These are phyloP conservation scores for Mycotypha africana DNA, from an alignment of 371 early-diverging fungal species.

Conservation along the genomic window DNA sequence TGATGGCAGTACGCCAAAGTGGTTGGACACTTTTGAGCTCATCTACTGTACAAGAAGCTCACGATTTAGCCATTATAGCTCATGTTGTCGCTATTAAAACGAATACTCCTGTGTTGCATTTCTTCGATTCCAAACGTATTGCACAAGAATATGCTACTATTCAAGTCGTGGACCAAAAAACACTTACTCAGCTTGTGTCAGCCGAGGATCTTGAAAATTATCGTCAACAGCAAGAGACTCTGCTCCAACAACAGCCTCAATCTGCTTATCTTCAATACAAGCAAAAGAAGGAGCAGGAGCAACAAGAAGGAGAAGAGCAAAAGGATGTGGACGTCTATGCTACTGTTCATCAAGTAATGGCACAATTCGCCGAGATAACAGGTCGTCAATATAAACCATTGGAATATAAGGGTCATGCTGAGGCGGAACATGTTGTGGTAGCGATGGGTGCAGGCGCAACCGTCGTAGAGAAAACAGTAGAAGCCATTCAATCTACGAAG, in stretches of 20 bases:
- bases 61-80: slow-evolving; percentile 66
- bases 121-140: slow-evolving; percentile 38
- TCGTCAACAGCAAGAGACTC: slow-evolving; percentile 13
- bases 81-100: slow-evolving; percentile 57
- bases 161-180: slow-evolving; percentile 7
- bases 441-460: slow-evolving; percentile 60
- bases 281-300: slow-evolving; percentile 2
- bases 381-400: slow-evolving; percentile 47
- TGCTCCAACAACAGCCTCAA: background rate
- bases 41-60: slow-evolving; percentile 62
- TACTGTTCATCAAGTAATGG: slow-evolving; percentile 32
- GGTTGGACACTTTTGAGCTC: slow-evolving; percentile 72
- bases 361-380: slow-evolving; percentile 30
- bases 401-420: slow-evolving; percentile 46
- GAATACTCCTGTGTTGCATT: slow-evolving; percentile 58
- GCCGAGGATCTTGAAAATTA: slow-evolving; percentile 27
- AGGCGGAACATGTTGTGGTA: slow-evolving; percentile 55
- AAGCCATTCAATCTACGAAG: slow-evolving; percentile 11
- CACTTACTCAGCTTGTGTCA: slow-evolving; percentile 22
- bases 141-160: slow-evolving; percentile 33
- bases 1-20: slow-evolving; percentile 74
- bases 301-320: slow-evolving; percentile 4
- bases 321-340: slow-evolving; percentile 22
- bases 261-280: slow-evolving; percentile 41
- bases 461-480: slow-evolving; percentile 37